Conservation (phyloP, 1,139 yeast genomes). For the Tardiomyces digboiensis region DNA sequence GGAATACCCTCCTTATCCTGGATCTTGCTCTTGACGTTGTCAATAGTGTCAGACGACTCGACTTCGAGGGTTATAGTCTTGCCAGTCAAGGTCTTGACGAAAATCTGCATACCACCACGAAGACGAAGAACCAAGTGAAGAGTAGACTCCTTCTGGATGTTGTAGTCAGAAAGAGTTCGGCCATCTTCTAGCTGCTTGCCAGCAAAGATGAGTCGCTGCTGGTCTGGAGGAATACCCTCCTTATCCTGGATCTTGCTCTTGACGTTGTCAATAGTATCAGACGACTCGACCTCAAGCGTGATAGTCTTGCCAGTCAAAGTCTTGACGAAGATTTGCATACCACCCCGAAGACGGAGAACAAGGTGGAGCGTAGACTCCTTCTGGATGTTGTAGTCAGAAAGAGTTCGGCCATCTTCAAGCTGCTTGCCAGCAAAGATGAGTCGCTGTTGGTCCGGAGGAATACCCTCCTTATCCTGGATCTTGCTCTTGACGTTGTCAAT, state of each 20-base stretch:
- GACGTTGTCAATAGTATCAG: slow-evolving; percentile 80
- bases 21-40: slow-evolving; percentile 81
- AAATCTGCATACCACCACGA: slow-evolving; percentile 64
- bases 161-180: slow-evolving; percentile 70
- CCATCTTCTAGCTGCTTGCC: slow-evolving; percentile 86
- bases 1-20: slow-evolving; percentile 90
- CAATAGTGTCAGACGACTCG: slow-evolving; percentile 85
- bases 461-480: slow-evolving; percentile 82
- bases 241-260: slow-evolving; percentile 79
- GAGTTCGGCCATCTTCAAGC: slow-evolving; percentile 98
- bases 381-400: slow-evolving; percentile 99
- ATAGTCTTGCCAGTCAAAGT: slow-evolving; percentile 76
- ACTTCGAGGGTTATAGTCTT: slow-evolving; percentile 88
- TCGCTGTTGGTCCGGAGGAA: slow-evolving; percentile 98
- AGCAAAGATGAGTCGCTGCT: slow-evolving; percentile 76
- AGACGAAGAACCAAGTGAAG: slow-evolving; percentile 64
- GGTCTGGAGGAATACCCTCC: slow-evolving; percentile 86
- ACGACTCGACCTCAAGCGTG: slow-evolving; percentile 79
- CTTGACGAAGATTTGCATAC: slow-evolving; percentile 71
- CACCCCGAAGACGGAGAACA: slow-evolving; percentile 58
- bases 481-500: slow-evolving; percentile 78
- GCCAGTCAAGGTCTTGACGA: slow-evolving; percentile 80
- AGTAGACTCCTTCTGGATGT: slow-evolving; percentile 71
- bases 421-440: slow-evolving; percentile 99
- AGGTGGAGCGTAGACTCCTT: slow-evolving; percentile 97